Conservation (phyloP, 768 basidiomycete species). For the Suillus alpinus region DNA sequence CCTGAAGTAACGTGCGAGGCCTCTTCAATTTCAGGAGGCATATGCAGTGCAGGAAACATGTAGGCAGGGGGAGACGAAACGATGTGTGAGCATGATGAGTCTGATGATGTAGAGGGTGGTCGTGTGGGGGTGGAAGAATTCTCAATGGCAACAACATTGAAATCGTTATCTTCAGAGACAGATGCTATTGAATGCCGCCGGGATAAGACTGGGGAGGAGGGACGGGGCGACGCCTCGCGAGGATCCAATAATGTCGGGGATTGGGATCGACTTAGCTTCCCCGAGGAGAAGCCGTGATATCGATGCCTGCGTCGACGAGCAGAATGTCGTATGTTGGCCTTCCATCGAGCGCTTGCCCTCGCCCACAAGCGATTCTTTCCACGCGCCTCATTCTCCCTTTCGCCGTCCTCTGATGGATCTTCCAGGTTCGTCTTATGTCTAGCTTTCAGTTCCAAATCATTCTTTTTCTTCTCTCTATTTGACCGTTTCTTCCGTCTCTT, state of each 20-base stretch:
- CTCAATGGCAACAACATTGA: neutral
- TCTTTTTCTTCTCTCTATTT: constrained; percentile 16
- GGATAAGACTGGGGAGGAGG: constrained; percentile 20
- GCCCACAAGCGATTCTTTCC: constrained; percentile 61
- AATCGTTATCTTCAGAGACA: constrained; percentile 3
- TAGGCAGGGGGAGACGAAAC: constrained; percentile 45
- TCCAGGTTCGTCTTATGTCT: constrained; percentile 23
- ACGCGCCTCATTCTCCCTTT: constrained; percentile 44
- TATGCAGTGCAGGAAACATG: constrained; percentile 28
- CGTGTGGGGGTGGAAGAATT: constrained; percentile 5
- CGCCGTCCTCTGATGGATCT: constrained; percentile 27
- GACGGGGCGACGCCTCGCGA: constrained; percentile 6
- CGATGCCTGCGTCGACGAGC: constrained; percentile 52
- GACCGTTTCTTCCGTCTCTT: constrained; percentile 35
- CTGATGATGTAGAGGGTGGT: constrained; percentile 1
- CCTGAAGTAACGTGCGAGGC: constrained; percentile 6
- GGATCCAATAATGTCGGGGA: constrained; percentile 19
- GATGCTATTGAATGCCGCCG: constrained; percentile 27
- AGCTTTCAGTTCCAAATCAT: constrained; percentile 53
- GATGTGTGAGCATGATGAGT: constrained; percentile 16
- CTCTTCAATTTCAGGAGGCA: constrained; percentile 11
- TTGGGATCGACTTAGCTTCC: constrained; percentile 10
- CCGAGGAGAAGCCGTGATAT: neutral
- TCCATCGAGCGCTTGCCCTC: constrained; percentile 67
- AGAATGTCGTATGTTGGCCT: constrained; percentile 55